These are phyloP conservation scores for Elsinoe perseae DNA, from an alignment of 2,329 filamentous ascomycete species.

Conservation along the genomic window DNA sequence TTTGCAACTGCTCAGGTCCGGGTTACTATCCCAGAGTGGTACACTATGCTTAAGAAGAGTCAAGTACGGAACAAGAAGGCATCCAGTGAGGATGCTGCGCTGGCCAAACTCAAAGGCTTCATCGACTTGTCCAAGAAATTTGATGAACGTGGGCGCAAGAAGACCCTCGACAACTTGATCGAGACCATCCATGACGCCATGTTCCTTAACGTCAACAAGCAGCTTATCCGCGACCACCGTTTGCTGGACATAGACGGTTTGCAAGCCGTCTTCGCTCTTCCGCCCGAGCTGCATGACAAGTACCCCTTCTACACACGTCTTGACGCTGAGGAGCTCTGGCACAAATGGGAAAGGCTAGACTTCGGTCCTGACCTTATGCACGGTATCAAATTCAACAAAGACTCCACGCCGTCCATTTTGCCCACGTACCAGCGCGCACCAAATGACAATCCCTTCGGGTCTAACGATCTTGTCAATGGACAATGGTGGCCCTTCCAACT, in stretches of 20 bases:
- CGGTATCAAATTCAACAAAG: constrained; percentile 31
- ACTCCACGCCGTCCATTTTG: no score
- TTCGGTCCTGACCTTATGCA: constrained; percentile 42
- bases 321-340: constrained; percentile 41
- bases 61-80: background rate
- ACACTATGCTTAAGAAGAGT: constrained; percentile 11
- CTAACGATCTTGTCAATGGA: constrained; percentile 37
- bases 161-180: constrained; percentile 29
- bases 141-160: background rate
- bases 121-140: background rate
- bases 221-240: constrained; percentile 28
- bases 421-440: constrained; percentile 21
- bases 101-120: background rate
- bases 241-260: constrained; percentile 34
- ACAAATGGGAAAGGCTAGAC: constrained; percentile 36
- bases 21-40: background rate
- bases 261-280: constrained; percentile 35
- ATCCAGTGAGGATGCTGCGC: background rate
- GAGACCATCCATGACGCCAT: constrained; percentile 34
- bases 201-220: constrained; percentile 30
- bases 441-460: constrained; percentile 32
- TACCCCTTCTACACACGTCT: constrained; percentile 42
- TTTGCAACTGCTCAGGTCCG: background rate
- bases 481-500: constrained; percentile 51
- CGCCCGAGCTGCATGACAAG: constrained; percentile 20